These are phyloP conservation scores for Penicillium alfredii DNA, from an alignment of 495 filamentous ascomycete genomes.

Conservation along the genomic window DNA sequence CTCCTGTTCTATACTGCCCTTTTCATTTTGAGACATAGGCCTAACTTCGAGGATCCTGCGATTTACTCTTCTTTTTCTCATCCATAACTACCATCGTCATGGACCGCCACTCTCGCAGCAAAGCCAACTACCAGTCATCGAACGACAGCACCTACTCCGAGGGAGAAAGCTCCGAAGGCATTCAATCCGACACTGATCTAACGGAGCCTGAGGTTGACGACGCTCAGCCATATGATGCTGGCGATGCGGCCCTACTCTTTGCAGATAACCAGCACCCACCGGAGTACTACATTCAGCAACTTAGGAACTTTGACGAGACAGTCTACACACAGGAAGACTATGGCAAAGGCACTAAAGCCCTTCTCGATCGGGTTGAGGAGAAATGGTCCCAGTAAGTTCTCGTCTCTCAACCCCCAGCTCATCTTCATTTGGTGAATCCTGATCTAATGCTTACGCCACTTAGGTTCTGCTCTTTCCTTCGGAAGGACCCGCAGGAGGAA, in stretches of 20 bases:
- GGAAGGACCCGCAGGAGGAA: slow-evolving; percentile 3
- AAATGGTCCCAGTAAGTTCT: slow-evolving; percentile 13
- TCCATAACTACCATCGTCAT: too few species aligned
- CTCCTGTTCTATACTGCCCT: slow-evolving; percentile 1
- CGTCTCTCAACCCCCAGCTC: too few species aligned
- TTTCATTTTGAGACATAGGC: too few species aligned
- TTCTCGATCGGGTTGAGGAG: slow-evolving; percentile 22
- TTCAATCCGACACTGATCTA: slow-evolving; percentile 15
- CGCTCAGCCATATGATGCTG: slow-evolving; percentile 7
- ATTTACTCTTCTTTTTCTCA: too few species aligned
- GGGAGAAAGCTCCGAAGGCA: slow-evolving; percentile 13
- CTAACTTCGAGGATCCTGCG: too few species aligned
- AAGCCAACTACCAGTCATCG: slow-evolving; percentile 4
- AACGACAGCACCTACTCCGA: slow-evolving; percentile 15
- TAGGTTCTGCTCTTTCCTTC: slow-evolving; percentile 4
- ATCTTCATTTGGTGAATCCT: not conserved
- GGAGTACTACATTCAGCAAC: slow-evolving; percentile 33
- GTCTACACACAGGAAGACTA: slow-evolving; percentile 32
- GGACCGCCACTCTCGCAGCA: slow-evolving; percentile 12
- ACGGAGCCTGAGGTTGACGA: slow-evolving; percentile 18
- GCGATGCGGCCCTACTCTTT: slow-evolving; percentile 17
- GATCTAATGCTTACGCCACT: not conserved
- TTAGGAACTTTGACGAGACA: slow-evolving; percentile 29
- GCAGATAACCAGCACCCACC: slow-evolving; percentile 27
- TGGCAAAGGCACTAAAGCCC: slow-evolving; percentile 21